Base-by-base conservation (phyloP, 768 basidiomycete species). In the Mrakia blollopis region DNA sequence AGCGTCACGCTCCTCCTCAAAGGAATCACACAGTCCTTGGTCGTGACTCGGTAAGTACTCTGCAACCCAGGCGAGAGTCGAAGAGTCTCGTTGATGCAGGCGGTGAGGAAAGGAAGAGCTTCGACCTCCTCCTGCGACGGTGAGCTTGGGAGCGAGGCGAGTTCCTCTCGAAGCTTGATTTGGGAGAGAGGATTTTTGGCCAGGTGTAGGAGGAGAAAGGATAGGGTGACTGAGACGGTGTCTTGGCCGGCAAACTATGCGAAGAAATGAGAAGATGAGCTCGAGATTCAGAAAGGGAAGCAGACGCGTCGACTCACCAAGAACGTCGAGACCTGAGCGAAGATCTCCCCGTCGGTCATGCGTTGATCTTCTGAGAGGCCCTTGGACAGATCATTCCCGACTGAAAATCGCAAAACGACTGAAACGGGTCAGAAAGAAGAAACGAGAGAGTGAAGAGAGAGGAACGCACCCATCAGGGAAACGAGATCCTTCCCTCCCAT, bases 401-500 rank as follows among this genome's bases (percentile, higher is more conserved):
- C 65, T 57, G 57, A 9, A 5, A 3, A 28, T n/a, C n/a, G 57
- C 1, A 28, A n/a, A n/a, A n/a, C 13, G 28, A 0, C 8, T 0
- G 28, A 18, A 14, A 57, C 25, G 44, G 57, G 28, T 57, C 57
- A 54, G 54, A 2, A 7, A 47, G 39, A 5, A 41, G 39, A 41
- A 5, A 41, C 39, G 23, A 52, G 7, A 16, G 14, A 52, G 50
- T 16, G 18, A 16, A 3, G 50, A 18, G 16, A 25, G 16, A 16
- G 3, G 57, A 28, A 25, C 57, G n/a, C 57, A 57, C 57, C 57
- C 65, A 68, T 68, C 25, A 68, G 13, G 6, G 18, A 23, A 3
- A 68, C 2, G 39, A 68, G 65, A 13, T 68, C 63, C 32, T 65
- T 32, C 18, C 63, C 63, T 11, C 30, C 63, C 63, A 65, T 68